phyloP scores from a whole-genome alignment of 2,329 filamentous ascomycete species.

The Atkinsonella hypoxylon region DNA sequence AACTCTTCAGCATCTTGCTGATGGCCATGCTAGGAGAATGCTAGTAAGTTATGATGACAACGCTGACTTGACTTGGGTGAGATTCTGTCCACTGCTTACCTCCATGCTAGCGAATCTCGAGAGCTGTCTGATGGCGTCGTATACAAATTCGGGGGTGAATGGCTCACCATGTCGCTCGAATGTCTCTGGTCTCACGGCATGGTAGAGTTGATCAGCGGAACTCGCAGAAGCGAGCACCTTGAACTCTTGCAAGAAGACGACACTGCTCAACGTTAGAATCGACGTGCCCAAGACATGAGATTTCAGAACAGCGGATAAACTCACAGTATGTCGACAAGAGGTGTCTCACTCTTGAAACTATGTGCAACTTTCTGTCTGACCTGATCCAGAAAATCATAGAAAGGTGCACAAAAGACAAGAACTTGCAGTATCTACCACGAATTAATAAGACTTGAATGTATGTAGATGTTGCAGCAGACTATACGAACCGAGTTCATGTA shows the following conservation, averaged over 20 bases:
- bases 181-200: constrained; percentile 67
- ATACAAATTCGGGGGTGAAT: constrained; percentile 89
- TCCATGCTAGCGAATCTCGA: constrained; percentile 88
- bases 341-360: constrained; percentile 91
- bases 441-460: constrained; percentile 21
- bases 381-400: constrained; percentile 86
- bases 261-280: constrained; percentile 37
- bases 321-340: constrained; percentile 86
- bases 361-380: constrained; percentile 72
- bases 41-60: not conserved
- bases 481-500: constrained; percentile 97
- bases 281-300: not conserved
- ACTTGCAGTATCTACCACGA: constrained; percentile 73
- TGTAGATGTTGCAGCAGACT: not conserved
- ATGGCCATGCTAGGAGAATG: constrained; percentile 58
- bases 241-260: constrained; percentile 93
- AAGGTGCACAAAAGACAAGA: constrained; percentile 84
- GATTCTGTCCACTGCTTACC: constrained; percentile 34
- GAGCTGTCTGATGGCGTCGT: constrained; percentile 78
- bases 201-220: constrained; percentile 60
- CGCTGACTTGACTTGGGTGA: not conserved
- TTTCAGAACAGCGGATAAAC: constrained; percentile 15
- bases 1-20: constrained; percentile 99
- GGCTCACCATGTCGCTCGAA: constrained; percentile 83
- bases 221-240: constrained; percentile 69